Percentiles rank a stretch among this genome's conserved stretches.
Evolutionary conservation across 73 alveolate genomes (phyloP).

Genomic region (Paramecium caudatum): DNA sequence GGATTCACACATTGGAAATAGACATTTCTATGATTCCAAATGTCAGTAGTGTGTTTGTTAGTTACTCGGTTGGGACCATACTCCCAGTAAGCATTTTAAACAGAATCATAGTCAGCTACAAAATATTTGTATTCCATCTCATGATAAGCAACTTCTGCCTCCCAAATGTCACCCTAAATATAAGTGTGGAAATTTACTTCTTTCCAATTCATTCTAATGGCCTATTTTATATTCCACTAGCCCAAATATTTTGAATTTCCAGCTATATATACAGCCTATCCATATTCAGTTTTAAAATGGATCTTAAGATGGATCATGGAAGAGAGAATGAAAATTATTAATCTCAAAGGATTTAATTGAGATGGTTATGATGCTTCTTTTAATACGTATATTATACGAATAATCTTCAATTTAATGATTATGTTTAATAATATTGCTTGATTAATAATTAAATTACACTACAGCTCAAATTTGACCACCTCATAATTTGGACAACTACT

Average conservation of each 20-base stretch:
- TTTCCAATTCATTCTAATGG: conserved; percentile 39
- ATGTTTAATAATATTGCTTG: no score
- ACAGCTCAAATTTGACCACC: no score
- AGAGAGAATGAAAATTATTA: background rate
- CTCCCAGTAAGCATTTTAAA: background rate
- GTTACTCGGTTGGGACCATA: conserved; percentile 45
- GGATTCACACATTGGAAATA: conserved; percentile 36
- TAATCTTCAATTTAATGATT: background rate
- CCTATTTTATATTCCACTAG: conserved; percentile 27
- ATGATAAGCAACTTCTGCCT: conserved; percentile 1
- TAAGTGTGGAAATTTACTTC: background rate
- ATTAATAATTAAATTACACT: no score
- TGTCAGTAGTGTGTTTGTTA: background rate
- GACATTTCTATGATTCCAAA: conserved; percentile 41
- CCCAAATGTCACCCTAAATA: conserved; percentile 44
- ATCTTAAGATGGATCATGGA: conserved; percentile 13
- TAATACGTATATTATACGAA: conserved; percentile 22
- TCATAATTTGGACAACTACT: no score
- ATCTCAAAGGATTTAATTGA: conserved; percentile 22
- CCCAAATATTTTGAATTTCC: conserved; percentile 17
- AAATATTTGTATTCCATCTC: conserved; percentile 39
- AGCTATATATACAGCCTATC: conserved; percentile 1
- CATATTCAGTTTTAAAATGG: conserved; percentile 56
- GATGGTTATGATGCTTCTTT: conserved; percentile 13
- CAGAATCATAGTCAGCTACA: background rate